These are phyloP conservation scores for Inosperma sp. DNA, from an alignment of 768 basidiomycete genomes.

Conservation along the genomic window DNA sequence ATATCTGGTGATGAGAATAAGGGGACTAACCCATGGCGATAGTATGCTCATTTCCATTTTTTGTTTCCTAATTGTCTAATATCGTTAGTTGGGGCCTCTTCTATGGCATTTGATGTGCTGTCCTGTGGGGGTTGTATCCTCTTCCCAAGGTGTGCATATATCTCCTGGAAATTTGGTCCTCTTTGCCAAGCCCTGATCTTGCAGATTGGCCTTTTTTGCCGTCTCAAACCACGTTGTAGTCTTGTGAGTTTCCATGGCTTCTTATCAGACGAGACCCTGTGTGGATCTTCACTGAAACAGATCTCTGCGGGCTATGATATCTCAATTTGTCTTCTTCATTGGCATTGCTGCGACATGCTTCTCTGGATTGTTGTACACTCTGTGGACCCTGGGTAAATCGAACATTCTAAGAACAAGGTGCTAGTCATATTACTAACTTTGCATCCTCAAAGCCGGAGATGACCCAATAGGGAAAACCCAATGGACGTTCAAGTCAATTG, in stretches of 20 bases:
- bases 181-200: constrained; percentile 5
- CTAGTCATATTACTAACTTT: neutral
- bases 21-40: constrained; percentile 53
- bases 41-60: constrained; percentile 32
- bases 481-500: constrained; percentile 49
- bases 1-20: constrained; percentile 61
- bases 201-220: constrained; percentile 71
- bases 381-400: constrained; percentile 45
- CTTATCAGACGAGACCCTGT: neutral
- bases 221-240: constrained; percentile 76
- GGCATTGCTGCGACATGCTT: constrained; percentile 74
- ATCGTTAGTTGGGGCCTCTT: constrained; percentile 43
- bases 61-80: constrained; percentile 7
- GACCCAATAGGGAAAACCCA: constrained; percentile 19
- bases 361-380: constrained; percentile 61
- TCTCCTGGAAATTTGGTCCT: neutral
- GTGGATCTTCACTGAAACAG: constrained; percentile 31
- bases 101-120: constrained; percentile 75
- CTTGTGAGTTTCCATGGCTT: constrained; percentile 44
- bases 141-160: constrained; percentile 68
- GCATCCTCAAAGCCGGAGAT: constrained; percentile 25
- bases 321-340: constrained; percentile 76
- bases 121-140: constrained; percentile 83
- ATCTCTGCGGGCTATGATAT: constrained; percentile 77
- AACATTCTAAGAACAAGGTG: constrained; percentile 10